Evolutionary conservation across 2,329 filamentous ascomycete genomes (phyloP).

Genomic region (Hymenoscyphus linearis): DNA sequence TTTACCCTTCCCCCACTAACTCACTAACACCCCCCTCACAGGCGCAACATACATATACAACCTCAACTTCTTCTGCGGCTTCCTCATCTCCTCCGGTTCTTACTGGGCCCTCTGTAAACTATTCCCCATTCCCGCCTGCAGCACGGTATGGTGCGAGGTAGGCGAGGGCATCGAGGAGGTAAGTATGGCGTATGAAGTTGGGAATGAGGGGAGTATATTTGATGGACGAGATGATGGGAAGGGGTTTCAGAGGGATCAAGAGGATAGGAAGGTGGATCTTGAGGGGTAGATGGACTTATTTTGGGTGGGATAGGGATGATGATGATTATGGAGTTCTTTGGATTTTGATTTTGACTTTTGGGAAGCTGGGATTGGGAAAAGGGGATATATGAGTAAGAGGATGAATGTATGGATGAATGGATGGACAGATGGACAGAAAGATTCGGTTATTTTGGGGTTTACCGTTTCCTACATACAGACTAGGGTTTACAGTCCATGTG

Average conservation of each 20-base stretch:
- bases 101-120: conserved; percentile 69
- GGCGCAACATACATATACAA: conserved; percentile 85
- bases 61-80: conserved; percentile 84
- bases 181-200: conserved; percentile 22
- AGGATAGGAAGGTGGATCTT: conserved; percentile 15
- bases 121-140: conserved; percentile 69
- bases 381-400: too few species aligned
- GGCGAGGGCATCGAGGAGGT: conserved; percentile 54
- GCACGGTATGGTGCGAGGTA: conserved; percentile 72
- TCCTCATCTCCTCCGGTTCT: conserved; percentile 58
- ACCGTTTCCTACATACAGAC: too few species aligned
- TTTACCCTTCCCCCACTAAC: not conserved
- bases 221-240: conserved; percentile 13
- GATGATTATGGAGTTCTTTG: not conserved
- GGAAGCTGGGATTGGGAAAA: not conserved
- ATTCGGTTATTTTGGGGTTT: not conserved
- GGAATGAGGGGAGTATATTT: conserved; percentile 16
- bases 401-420: too few species aligned
- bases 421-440: too few species aligned
- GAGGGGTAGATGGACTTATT: conserved; percentile 4
- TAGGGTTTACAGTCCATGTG: not conserved
- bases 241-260: conserved; percentile 12
- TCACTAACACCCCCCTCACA: conserved; percentile 30
- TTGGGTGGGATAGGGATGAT: not conserved
- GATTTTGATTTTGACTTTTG: not conserved